Base-by-base conservation (phyloP, 176 grass and related monocot species). In the Saccharum officinarum region DNA sequence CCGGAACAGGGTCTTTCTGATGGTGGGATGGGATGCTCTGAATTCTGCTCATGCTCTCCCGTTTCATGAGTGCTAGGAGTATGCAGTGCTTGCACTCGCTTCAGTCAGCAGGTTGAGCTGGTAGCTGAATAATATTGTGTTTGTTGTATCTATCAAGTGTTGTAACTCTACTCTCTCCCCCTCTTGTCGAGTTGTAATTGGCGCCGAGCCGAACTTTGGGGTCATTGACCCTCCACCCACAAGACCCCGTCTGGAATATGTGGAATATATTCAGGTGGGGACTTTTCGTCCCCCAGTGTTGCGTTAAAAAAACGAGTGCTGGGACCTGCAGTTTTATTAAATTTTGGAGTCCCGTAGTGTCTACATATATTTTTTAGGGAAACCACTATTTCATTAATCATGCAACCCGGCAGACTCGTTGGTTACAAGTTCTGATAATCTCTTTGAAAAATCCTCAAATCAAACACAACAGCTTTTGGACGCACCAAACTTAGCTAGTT, bases 321-420 rank as follows among this genome's bases (percentile, higher is more conserved):
- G n/a, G n/a, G n/a, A n/a, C n/a, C 57, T 80, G 63, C 73, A 36
- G 67, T 12, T 79, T 78, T 79, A 62, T 74, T 17, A 1, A 8
- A 0, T 75, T 62, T 75, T 15, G 28, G 45, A 26, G 34, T 7
- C 37, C 1, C 69, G 20, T 28, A 68, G 60, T 61, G 18, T 55
- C 2, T 22, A 8, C 54, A 57, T 57, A 1, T 10, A 3, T n/a
- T 60, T 54, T 61, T n/a, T 11, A 26, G 25, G 1, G 46, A 49
- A 49, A 62, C 11, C 23, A 62, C n/a, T 26, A 1, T 3, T 13
- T 12, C 59, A 13, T 26, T 26, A 62, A 62, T 9, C 59, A 26
- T 62, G 4, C 8, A 62, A 23, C 8, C n/a, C 1, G 25, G 0
- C 3, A 2, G 1, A 23, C 9, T 11, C 23, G 3, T 0, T n/a